Evolutionary conservation across 108 stramenopile species (phyloP).

Genomic region (Seminavis robusta): DNA sequence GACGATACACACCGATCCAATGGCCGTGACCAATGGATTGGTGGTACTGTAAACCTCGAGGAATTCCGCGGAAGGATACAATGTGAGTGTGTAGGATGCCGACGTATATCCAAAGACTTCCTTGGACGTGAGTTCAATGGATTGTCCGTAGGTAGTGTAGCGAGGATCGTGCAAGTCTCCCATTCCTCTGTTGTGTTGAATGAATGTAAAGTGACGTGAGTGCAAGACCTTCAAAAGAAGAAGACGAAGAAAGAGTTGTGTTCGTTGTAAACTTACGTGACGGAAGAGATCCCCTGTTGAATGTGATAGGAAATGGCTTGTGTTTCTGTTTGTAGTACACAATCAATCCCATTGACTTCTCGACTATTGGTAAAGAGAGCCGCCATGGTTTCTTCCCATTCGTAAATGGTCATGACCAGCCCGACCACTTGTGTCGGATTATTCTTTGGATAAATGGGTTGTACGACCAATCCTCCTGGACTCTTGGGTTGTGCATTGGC

Average conservation of each 20-base stretch:
- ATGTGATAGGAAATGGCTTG: conserved; percentile 14
- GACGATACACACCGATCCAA: conserved; percentile 30
- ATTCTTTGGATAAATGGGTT: conserved; percentile 28
- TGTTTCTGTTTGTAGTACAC: conserved; percentile 18
- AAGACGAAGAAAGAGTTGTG: no score
- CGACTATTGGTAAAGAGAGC: conserved; percentile 18
- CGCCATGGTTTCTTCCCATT: conserved; percentile 1
- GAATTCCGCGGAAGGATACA: conserved; percentile 27
- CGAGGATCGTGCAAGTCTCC: not conserved
- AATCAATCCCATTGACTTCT: conserved; percentile 26
- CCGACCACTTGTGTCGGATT: conserved; percentile 5
- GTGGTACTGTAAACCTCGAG: conserved; percentile 17
- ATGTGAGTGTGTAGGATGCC: not conserved
- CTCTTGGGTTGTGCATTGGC: not conserved
- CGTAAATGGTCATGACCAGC: not conserved
- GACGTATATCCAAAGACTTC: not conserved
- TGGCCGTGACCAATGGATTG: conserved; percentile 24
- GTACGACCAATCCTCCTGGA: conserved; percentile 11
- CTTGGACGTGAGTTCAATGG: not conserved
- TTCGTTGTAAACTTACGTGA: no score
- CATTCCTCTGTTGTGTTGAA: not conserved
- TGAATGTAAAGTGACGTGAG: not conserved
- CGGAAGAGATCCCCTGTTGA: conserved; percentile 5
- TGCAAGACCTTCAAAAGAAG: no score
- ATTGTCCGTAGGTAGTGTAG: not conserved